Percentiles rank a stretch among this genome's conserved stretches.
Evolutionary conservation across 1,284 basidiomycete genomes (phyloP).

Genomic region (Naganishia liquefaciens): DNA sequence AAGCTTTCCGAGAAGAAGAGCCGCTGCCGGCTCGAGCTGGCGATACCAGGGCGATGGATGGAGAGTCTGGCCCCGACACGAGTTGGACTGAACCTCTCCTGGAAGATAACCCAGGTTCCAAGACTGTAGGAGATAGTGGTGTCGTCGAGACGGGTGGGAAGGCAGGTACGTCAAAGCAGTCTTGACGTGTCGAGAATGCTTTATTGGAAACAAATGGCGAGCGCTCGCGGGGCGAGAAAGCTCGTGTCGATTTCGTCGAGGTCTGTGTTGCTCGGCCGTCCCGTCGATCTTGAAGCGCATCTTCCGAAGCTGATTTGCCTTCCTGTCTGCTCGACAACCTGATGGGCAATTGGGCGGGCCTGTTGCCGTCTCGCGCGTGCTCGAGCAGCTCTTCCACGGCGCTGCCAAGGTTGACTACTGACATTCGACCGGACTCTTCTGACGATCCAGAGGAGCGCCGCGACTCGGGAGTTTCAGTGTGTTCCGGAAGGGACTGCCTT

Average conservation of each 20-base stretch:
- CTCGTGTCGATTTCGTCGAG: no score
- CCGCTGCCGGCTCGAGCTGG: background rate
- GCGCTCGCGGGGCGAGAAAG: background rate
- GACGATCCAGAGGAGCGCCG: slow-evolving; percentile 17
- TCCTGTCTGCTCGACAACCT: background rate
- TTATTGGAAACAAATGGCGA: slow-evolving; percentile 12
- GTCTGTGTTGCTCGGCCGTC: no score
- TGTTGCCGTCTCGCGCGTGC: background rate
- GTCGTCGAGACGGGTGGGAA: slow-evolving; percentile 12
- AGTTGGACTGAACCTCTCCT: no score
- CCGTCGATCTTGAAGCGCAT: no score
- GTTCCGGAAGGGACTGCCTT: no score
- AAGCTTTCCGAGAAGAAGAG: background rate
- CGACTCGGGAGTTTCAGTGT: background rate
- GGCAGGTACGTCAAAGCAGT: slow-evolving; percentile 7
- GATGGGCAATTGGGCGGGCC: slow-evolving; percentile 6
- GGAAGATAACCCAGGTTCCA: no score
- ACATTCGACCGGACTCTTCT: slow-evolving; percentile 1
- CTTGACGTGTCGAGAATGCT: background rate
- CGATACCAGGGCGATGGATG: no score
- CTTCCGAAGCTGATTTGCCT: no score
- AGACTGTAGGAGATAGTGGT: background rate
- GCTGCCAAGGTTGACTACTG: background rate
- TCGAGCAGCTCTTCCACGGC: slow-evolving; percentile 16
- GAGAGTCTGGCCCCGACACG: no score